Evolutionary conservation across 768 basidiomycete genomes (phyloP).

Genomic region (Pholiota conissans): DNA sequence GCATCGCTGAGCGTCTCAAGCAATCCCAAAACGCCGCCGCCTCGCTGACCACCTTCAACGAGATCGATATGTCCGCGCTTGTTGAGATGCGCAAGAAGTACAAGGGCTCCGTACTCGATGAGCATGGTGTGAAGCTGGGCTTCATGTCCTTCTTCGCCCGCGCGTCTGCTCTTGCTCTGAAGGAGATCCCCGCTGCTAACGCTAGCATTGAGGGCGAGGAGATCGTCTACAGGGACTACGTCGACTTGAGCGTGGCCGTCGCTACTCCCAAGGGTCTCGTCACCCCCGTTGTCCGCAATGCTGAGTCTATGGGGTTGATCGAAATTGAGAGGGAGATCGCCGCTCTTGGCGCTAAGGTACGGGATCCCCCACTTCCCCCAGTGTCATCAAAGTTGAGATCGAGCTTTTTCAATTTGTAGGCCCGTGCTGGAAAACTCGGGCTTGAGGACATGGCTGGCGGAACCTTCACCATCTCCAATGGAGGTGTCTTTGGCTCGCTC

Average conservation of each 20-base stretch:
- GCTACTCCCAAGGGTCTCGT: slow-evolving; percentile 97
- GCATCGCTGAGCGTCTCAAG: slow-evolving; percentile 97
- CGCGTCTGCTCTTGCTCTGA: slow-evolving; percentile 79
- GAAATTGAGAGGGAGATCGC: slow-evolving; percentile 95
- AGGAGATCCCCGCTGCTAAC: slow-evolving; percentile 93
- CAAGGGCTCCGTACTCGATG: slow-evolving; percentile 90
- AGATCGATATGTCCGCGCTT: slow-evolving; percentile 97
- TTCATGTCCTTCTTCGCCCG: slow-evolving; percentile 98
- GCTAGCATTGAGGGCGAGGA: slow-evolving; percentile 93
- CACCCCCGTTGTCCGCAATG: slow-evolving; percentile 93
- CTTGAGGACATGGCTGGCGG: slow-evolving; percentile 98
- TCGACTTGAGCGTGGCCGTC: slow-evolving; percentile 94
- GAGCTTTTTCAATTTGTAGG: slow-evolving; percentile 44
- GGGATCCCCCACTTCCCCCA: slow-evolving; percentile 9
- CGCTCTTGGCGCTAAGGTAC: slow-evolving; percentile 83
- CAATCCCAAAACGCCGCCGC: slow-evolving; percentile 97
- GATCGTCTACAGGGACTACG: slow-evolving; percentile 90
- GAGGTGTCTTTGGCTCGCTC: slow-evolving; percentile 96
- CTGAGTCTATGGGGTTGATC: slow-evolving; percentile 81
- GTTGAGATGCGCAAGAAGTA: slow-evolving; percentile 92
- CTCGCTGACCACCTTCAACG: slow-evolving; percentile 97
- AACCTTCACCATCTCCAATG: slow-evolving; percentile 99
- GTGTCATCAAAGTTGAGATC: slow-evolving; percentile 1
- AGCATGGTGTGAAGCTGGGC: slow-evolving; percentile 93
- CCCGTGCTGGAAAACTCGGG: slow-evolving; percentile 89